A percentile compares a stretch with the other conserved stretches of the same genome.
Conservation (phyloP, 169 alveolate genomes). For the Theileria annulata region DNA sequence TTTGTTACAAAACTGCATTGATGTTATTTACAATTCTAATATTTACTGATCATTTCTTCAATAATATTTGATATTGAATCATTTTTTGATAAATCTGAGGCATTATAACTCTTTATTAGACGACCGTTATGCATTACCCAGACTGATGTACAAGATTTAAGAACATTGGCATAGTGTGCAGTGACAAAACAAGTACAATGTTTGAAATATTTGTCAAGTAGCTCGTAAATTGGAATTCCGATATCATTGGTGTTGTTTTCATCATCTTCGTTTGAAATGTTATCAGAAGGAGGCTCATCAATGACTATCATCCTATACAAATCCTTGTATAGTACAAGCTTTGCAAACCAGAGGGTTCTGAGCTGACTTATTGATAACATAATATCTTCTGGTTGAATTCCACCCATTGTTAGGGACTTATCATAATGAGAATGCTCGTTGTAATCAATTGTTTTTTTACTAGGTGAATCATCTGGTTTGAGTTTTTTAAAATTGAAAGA, state of each 20-base stretch:
- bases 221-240: conserved; percentile 29
- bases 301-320: background rate
- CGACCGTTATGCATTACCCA: conserved; percentile 8
- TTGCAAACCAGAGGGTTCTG: background rate
- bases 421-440: no score
- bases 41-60: conserved; percentile 10
- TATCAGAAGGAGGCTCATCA: conserved; percentile 7
- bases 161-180: conserved; percentile 43
- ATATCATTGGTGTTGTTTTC: background rate
- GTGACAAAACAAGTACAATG: conserved; percentile 42
- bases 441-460: no score
- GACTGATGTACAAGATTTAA: conserved; percentile 9
- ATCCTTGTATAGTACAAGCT: background rate
- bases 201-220: background rate
- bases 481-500: background rate
- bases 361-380: background rate
- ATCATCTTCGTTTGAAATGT: background rate
- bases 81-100: conserved; percentile 1
- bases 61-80: conserved; percentile 26
- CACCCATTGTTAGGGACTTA: background rate
- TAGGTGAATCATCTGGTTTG: background rate
- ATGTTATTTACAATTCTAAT: background rate
- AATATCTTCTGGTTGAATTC: background rate
- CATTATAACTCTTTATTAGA: conserved; percentile 16
- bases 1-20: background rate